Evolutionary conservation across 176 grass and related monocot genomes (phyloP).

Genomic region (Elymus sibiricus): DNA sequence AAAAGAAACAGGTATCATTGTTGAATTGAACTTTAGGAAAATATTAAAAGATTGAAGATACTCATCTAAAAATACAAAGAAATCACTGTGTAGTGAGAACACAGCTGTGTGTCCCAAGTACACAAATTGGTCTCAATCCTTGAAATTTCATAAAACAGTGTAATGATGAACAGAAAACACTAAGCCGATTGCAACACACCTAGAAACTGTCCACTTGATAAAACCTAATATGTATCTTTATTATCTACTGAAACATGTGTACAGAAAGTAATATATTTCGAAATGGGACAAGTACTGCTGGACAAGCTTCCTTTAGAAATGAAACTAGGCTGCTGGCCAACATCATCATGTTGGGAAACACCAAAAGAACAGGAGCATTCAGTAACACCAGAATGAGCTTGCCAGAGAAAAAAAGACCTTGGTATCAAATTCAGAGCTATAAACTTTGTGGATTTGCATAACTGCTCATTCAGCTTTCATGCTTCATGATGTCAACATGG

Average conservation of each 20-base stretch:
- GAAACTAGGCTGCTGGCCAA: neutral
- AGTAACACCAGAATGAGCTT: neutral
- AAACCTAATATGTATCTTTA: neutral
- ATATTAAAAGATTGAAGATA: neutral
- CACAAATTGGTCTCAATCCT: neutral
- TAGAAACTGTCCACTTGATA: neutral
- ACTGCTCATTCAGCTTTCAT: neutral
- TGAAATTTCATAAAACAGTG: neutral
- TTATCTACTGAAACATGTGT: neutral
- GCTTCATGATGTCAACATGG: neutral
- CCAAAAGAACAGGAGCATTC: neutral
- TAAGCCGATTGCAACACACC: neutral
- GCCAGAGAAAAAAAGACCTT: neutral
- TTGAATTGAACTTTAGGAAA: neutral
- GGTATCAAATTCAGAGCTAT: neutral
- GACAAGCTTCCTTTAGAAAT: neutral
- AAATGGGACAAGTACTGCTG: neutral
- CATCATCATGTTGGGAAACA: neutral
- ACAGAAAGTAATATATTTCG: neutral
- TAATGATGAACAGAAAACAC: conserved; percentile 7
- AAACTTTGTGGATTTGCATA: neutral
- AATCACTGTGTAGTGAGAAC: neutral
- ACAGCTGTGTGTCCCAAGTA: neutral
- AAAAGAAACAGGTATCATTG: neutral
- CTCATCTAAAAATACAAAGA: neutral